These are phyloP conservation scores for Ehretia macrophylla DNA, from an alignment of 257 asterid species.

Conservation along the genomic window DNA sequence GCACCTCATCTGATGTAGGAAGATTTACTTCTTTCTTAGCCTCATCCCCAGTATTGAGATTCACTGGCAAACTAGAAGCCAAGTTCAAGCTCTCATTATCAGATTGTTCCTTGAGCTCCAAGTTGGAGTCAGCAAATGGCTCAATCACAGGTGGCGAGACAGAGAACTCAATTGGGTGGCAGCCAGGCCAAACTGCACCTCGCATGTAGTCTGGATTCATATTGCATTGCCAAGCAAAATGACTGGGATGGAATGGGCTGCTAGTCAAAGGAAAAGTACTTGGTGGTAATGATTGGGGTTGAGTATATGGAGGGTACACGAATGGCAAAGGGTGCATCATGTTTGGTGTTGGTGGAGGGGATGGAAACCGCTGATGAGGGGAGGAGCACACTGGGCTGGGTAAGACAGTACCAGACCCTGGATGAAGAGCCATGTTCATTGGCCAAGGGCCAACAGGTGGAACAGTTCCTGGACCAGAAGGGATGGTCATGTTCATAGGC, in stretches of 20 bases:
- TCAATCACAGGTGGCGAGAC: slow-evolving; percentile 62
- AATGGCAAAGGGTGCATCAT: slow-evolving; percentile 84
- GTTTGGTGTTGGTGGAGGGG: slow-evolving; percentile 89
- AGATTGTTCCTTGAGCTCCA: slow-evolving; percentile 39
- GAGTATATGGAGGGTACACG: slow-evolving; percentile 76
- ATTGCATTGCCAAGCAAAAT: slow-evolving; percentile 78
- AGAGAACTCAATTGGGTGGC: slow-evolving; percentile 65
- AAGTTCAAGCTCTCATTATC: slow-evolving; percentile 41
- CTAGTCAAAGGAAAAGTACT: slow-evolving; percentile 56
- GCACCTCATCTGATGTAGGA: slow-evolving; percentile 54
- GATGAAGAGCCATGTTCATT: slow-evolving; percentile 82
- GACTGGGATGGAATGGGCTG: slow-evolving; percentile 66
- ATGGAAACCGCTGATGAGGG: slow-evolving; percentile 83
- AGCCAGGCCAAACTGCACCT: slow-evolving; percentile 64
- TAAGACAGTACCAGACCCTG: slow-evolving; percentile 65
- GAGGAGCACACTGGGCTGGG: slow-evolving; percentile 71
- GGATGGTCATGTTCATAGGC: slow-evolving; percentile 55
- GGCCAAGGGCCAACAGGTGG: slow-evolving; percentile 74
- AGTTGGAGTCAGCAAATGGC: slow-evolving; percentile 39
- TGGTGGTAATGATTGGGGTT: slow-evolving; percentile 61
- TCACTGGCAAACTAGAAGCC: slow-evolving; percentile 50
- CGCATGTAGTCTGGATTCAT: slow-evolving; percentile 64
- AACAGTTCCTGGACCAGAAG: slow-evolving; percentile 60
- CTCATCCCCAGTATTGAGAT: slow-evolving; percentile 56
- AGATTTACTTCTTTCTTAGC: slow-evolving; percentile 51